Base-by-base conservation (phyloP, 2,329 filamentous ascomycete species). In the Aspergillus pseudotamarii region DNA sequence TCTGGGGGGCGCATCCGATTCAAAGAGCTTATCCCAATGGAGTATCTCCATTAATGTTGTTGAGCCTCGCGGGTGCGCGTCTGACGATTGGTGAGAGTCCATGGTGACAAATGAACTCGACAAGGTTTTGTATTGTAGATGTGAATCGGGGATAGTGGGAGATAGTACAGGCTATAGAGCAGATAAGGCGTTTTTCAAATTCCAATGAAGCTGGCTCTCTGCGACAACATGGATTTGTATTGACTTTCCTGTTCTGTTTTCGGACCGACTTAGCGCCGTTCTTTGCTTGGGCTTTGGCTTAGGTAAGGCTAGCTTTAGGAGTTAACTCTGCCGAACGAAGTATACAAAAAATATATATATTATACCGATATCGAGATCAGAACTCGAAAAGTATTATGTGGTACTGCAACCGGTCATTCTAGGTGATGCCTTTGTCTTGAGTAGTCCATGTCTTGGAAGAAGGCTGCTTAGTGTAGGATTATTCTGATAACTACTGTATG, bases 1-100 rank as follows among this genome's bases (percentile, higher is more conserved):
- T 61, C 86, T 73, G 28, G 77, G 74, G 51, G 76, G 75, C 32
- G 71, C 72, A 62, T 74, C 72, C 16, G 76, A 76, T 59, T 78
- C 73, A 63, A 79, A 78, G 50, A 77, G 68, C 58, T 75, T 76
- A 63, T 78, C 72, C 75, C 75, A 77, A 46, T 75, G 64, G n/a
- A 75, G 58, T 38, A 76, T 64, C 61, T 74, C 75, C 38, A 73
- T 63, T 28, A 75, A 59, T 16, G 55, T 67, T 46, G 58, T 57
- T 16, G 67, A 41, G 46, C 64, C 63, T 41, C 55, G 32, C 41
- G 48, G 23, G 30, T 53, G 64, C 38, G 62, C 55, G 12, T 51
- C 53, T 26, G 61, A 56, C 26, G 63, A 55, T 38, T 63, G 65
- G 46, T 67, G 63, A 30, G 60, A 16, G 32, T 63, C 61, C 65